Conservation (phyloP, 2,329 filamentous ascomycete genomes). For the Chaetomium strumarium region DNA sequence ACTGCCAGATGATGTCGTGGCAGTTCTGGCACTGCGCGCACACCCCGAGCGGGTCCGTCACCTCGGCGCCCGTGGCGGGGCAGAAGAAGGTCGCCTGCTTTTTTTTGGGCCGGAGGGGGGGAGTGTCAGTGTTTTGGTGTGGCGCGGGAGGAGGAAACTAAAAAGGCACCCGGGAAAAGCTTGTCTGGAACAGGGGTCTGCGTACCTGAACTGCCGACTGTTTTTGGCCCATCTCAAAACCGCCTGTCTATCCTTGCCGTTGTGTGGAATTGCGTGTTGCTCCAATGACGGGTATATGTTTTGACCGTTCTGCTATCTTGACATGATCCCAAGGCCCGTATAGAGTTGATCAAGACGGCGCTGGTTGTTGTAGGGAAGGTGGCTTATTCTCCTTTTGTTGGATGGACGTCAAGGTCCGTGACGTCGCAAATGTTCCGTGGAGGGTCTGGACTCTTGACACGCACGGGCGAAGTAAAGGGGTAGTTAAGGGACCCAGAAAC, state of each 20-base stretch:
- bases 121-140: background rate
- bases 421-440: no score
- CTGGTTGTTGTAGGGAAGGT: no score
- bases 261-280: background rate
- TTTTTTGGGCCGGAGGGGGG: background rate
- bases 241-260: background rate
- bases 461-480: no score
- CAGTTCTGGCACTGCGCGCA: conserved; percentile 22
- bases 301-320: no score
- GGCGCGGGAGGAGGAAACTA: background rate
- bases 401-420: no score
- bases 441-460: no score
- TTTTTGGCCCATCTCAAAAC: conserved; percentile 17
- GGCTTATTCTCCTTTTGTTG: no score
- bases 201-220: conserved; percentile 11
- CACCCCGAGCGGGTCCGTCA: conserved; percentile 19
- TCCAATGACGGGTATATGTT: no score
- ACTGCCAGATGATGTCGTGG: conserved; percentile 27
- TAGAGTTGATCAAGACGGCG: no score
- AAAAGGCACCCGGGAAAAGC: no score
- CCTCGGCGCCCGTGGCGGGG: conserved; percentile 20
- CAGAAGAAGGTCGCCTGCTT: conserved; percentile 22
- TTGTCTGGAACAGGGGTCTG: background rate
- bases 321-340: background rate
- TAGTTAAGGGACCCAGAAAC: no score